phyloP scores from a whole-genome alignment of 2,329 filamentous ascomycete genomes.

The Sclerotinia nivalis region DNA sequence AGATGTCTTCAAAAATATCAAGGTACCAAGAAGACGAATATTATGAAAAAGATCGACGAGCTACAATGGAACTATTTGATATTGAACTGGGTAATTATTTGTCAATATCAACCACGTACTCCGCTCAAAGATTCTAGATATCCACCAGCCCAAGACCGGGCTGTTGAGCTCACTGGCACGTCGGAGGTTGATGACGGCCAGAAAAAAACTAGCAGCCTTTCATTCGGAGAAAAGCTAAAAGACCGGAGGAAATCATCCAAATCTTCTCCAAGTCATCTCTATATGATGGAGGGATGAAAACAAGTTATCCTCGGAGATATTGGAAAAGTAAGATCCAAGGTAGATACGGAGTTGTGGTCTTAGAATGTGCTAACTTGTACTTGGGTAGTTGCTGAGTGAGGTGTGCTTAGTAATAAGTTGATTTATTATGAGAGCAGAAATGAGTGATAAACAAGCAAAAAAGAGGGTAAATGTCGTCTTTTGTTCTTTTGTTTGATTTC shows the following conservation, averaged over 20 bases:
- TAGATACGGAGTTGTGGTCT: neutral
- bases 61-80: neutral
- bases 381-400: neutral
- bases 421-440: too few species aligned
- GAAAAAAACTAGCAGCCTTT: neutral
- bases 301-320: slow-evolving; percentile 1
- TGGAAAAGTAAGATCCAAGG: neutral
- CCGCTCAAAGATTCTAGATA: neutral
- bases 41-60: neutral
- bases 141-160: neutral
- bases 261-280: neutral
- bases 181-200: neutral
- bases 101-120: neutral
- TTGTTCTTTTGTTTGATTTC: too few species aligned
- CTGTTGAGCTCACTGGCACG: neutral
- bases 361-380: neutral
- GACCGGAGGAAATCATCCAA: neutral
- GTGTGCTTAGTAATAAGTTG: neutral
- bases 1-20: neutral
- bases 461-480: too few species aligned
- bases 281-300: neutral
- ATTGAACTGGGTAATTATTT: too few species aligned
- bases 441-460: too few species aligned
- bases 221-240: slow-evolving; percentile 1
- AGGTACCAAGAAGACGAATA: too few species aligned